A percentile compares a stretch with the other conserved stretches of the same genome.
These are phyloP conservation scores for Yamadazyma kitorensis DNA, from an alignment of 805 yeast genomes.

Conservation along the genomic window DNA sequence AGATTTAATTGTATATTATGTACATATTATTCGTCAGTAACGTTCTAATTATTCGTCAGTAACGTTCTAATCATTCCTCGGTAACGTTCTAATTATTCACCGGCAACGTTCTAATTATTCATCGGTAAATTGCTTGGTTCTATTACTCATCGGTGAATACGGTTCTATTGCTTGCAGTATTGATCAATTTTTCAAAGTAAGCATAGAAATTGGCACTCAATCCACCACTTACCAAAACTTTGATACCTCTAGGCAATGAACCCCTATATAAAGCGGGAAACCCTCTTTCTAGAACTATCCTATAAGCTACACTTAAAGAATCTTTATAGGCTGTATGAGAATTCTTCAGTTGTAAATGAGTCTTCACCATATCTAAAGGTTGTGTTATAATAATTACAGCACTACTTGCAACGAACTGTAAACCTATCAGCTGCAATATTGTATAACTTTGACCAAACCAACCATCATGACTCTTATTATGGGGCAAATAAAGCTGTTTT, in stretches of 20 bases:
- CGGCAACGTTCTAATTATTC: too few relatives aligned
- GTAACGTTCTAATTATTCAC: neutral
- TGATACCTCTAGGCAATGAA: constrained; percentile 37
- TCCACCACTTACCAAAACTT: constrained; percentile 40
- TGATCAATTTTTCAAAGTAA: constrained; percentile 30
- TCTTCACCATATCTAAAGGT: constrained; percentile 84
- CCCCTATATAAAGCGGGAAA: constrained; percentile 32
- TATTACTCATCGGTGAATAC: constrained; percentile 23
- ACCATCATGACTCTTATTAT: constrained; percentile 27
- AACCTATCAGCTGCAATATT: constrained; percentile 46
- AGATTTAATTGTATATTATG: neutral
- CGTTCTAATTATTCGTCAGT: too few relatives aligned
- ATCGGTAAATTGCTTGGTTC: too few relatives aligned
- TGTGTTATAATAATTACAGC: constrained; percentile 80
- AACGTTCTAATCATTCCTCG: neutral
- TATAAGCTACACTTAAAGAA: constrained; percentile 48
- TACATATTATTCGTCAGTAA: too few relatives aligned
- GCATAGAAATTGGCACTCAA: constrained; percentile 38
- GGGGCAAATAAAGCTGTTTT: constrained; percentile 67
- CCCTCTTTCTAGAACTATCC: constrained; percentile 31
- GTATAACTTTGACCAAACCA: constrained; percentile 48
- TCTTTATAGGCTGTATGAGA: constrained; percentile 58
- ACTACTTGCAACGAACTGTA: constrained; percentile 55
- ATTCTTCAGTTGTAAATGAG: constrained; percentile 79
- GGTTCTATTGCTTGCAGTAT: constrained; percentile 29